Evolutionary conservation across 192 early-diverging fungal genomes (phyloP).

Genomic region (Fimicolochytrium jonesii): DNA sequence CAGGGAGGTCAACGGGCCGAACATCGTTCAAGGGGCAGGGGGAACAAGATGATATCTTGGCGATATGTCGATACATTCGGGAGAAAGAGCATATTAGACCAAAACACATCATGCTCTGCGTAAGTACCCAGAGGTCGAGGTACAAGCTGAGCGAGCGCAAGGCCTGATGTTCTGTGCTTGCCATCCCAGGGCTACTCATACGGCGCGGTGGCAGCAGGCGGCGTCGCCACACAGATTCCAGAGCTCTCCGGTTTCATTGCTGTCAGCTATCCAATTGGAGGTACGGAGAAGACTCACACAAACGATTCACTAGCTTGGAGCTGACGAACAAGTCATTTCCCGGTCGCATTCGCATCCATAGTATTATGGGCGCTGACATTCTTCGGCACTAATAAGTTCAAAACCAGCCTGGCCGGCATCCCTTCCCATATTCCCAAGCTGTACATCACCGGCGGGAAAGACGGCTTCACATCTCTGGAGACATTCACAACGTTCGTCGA

Average conservation of each 20-base stretch:
- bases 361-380: slow-evolving; percentile 34
- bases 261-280: slow-evolving; percentile 29
- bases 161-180: background rate
- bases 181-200: slow-evolving; percentile 33
- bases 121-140: no score
- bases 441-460: slow-evolving; percentile 21
- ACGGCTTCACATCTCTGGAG: slow-evolving; percentile 27
- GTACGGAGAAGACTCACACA: background rate
- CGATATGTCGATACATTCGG: slow-evolving; percentile 15
- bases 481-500: slow-evolving; percentile 10
- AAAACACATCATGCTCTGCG: slow-evolving; percentile 9
- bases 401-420: background rate
- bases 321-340: background rate
- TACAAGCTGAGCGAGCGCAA: background rate
- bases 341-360: background rate
- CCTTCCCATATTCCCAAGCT: slow-evolving; percentile 23
- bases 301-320: background rate
- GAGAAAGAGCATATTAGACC: background rate
- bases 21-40: slow-evolving; percentile 16
- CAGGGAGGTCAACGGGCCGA: slow-evolving; percentile 23
- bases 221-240: slow-evolving; percentile 7
- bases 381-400: slow-evolving; percentile 9
- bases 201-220: slow-evolving; percentile 16
- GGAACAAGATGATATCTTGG: slow-evolving; percentile 26
- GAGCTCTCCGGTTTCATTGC: slow-evolving; percentile 24